A percentile compares a stretch with the other conserved stretches of the same genome.
Conservation (phyloP, 2,329 filamentous ascomycete genomes). For the Colletotrichum sp. region DNA sequence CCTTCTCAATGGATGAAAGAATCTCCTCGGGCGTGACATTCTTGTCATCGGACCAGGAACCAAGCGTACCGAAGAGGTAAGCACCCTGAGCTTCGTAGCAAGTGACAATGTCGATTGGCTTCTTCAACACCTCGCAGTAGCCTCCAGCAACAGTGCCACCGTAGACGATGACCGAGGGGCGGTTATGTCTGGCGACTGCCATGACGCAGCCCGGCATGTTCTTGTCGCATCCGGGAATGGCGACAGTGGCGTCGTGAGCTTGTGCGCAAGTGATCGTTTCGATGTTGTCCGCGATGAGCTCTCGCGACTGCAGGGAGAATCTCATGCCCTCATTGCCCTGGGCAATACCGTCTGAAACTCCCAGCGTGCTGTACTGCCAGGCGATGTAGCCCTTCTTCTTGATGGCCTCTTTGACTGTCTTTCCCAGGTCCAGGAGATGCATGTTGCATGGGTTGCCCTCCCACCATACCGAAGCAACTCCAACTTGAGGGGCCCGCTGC, state of each 20-base stretch:
- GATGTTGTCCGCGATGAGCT: slow-evolving; percentile 93
- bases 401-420: slow-evolving; percentile 83
- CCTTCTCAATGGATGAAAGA: slow-evolving; percentile 61
- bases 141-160: slow-evolving; percentile 90
- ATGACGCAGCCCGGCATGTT: slow-evolving; percentile 96
- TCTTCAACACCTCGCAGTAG: slow-evolving; percentile 75
- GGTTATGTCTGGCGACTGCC: slow-evolving; percentile 91
- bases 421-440: slow-evolving; percentile 77
- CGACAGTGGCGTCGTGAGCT: slow-evolving; percentile 90
- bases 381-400: slow-evolving; percentile 87
- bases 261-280: slow-evolving; percentile 93
- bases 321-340: slow-evolving; percentile 97
- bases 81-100: slow-evolving; percentile 90
- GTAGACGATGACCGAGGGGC: slow-evolving; percentile 94
- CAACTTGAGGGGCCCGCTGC: slow-evolving; percentile 90
- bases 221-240: slow-evolving; percentile 94
- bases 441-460: slow-evolving; percentile 92
- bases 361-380: slow-evolving; percentile 94
- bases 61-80: slow-evolving; percentile 73
- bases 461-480: slow-evolving; percentile 94
- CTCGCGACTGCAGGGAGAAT: slow-evolving; percentile 87
- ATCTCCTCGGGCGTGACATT: slow-evolving; percentile 80
- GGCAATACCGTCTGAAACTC: slow-evolving; percentile 88
- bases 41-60: slow-evolving; percentile 66
- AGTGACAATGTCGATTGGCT: slow-evolving; percentile 84